Evolutionary conservation across 345 rosid genomes (phyloP).

Genomic region (Mallotus nudiflorus): DNA sequence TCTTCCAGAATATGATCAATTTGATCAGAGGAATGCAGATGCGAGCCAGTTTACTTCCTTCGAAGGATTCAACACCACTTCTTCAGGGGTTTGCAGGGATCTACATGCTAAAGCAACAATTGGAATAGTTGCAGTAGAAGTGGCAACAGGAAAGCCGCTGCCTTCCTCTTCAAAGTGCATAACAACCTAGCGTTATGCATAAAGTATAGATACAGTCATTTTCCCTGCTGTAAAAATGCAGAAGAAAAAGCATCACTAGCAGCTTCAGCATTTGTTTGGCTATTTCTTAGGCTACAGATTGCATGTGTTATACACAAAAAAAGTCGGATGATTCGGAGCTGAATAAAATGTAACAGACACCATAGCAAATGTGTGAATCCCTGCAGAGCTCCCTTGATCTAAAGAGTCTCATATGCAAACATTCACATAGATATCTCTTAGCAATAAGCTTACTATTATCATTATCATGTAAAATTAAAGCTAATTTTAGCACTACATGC

Average conservation of each 20-base stretch:
- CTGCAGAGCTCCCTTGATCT: not conserved
- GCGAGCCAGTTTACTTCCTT: constrained; percentile 8
- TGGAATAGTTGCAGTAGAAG: not conserved
- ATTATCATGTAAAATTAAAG: too few species aligned
- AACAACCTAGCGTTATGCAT: not conserved
- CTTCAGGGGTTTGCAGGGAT: constrained; percentile 14
- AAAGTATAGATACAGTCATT: not conserved
- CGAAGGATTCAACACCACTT: constrained; percentile 13
- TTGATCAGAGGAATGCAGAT: constrained; percentile 10
- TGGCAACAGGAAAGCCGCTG: not conserved
- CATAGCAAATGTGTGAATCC: not conserved
- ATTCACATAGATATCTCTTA: not conserved
- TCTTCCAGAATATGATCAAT: constrained; percentile 33
- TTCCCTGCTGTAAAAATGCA: not conserved
- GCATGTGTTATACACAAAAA: not conserved
- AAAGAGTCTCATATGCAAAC: not conserved
- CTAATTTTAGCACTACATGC: not conserved
- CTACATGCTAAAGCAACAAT: constrained; percentile 4
- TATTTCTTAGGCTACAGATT: not conserved
- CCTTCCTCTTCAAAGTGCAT: not conserved
- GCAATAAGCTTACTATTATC: not conserved
- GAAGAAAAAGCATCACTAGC: not conserved
- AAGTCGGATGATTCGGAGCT: not conserved
- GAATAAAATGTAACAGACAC: not conserved
- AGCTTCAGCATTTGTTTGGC: not conserved